phyloP scores from a whole-genome alignment of 2,329 filamentous ascomycete species.

The Pseudocercospora crystallina region DNA sequence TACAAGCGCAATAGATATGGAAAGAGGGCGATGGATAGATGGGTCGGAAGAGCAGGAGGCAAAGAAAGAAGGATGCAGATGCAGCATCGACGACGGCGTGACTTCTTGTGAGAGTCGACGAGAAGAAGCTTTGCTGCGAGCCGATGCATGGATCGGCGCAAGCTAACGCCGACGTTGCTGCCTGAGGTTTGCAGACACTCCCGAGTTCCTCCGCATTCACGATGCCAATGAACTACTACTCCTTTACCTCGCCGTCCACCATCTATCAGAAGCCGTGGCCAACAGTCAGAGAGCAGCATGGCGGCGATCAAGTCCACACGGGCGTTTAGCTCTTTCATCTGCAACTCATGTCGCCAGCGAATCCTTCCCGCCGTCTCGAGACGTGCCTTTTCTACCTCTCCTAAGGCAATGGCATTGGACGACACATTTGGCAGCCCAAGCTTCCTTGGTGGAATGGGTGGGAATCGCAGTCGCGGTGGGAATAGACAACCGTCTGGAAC shows the following conservation, averaged over 20 bases:
- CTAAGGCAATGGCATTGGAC: constrained; percentile 3
- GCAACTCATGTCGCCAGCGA: constrained; percentile 40
- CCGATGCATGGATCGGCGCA: no score
- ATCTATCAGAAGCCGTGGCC: no score
- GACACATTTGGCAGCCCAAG: no score
- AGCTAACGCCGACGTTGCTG: no score
- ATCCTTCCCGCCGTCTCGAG: constrained; percentile 21
- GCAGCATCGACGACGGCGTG: constrained; percentile 1
- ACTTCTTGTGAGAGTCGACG: no score
- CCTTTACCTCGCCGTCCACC: no score
- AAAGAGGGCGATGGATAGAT: constrained; percentile 2
- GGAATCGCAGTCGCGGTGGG: neutral
- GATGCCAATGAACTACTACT: neutral
- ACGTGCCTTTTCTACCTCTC: constrained; percentile 38
- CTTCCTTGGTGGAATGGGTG: neutral
- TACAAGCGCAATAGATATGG: no score
- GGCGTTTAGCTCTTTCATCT: constrained; percentile 36
- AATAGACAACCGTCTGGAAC: no score
- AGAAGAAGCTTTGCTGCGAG: no score
- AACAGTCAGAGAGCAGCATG: constrained; percentile 14
- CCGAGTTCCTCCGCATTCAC: constrained; percentile 10
- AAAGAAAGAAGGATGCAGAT: neutral
- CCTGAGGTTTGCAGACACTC: neutral
- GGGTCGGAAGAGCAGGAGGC: constrained; percentile 8
- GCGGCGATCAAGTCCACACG: constrained; percentile 22